phyloP scores from a whole-genome alignment of 2,329 filamentous ascomycete genomes.

The Lecanicillium sp. region DNA sequence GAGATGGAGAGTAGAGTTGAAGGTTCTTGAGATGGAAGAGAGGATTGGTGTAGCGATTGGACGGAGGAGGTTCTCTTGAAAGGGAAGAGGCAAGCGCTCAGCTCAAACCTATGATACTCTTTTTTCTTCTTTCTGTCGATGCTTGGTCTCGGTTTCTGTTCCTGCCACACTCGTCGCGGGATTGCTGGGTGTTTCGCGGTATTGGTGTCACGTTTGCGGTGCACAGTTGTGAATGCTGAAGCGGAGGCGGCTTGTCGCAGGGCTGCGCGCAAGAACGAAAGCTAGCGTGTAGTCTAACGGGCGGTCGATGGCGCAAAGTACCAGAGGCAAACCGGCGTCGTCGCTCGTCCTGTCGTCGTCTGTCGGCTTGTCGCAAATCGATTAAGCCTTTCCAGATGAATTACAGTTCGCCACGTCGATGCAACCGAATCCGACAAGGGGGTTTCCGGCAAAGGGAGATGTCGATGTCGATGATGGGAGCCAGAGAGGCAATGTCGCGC shows the following conservation, averaged over 20 bases:
- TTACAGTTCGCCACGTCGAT: neutral
- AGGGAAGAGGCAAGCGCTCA: constrained; percentile 33
- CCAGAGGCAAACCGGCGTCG: neutral
- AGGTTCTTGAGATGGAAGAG: constrained; percentile 23
- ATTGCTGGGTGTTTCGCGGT: no score
- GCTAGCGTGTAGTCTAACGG: neutral
- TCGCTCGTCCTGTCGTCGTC: neutral
- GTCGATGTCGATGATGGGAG: constrained; percentile 6
- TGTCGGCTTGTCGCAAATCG: constrained; percentile 2
- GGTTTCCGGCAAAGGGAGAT: neutral
- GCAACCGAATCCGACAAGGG: neutral
- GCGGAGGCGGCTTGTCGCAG: neutral
- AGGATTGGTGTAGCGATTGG: constrained; percentile 30
- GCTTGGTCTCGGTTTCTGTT: neutral
- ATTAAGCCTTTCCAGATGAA: neutral
- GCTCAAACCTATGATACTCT: constrained; percentile 29
- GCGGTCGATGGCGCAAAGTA: neutral
- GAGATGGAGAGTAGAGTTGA: constrained; percentile 28
- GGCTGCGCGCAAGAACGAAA: neutral
- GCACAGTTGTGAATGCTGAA: neutral
- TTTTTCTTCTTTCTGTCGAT: neutral
- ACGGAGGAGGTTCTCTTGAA: constrained; percentile 31
- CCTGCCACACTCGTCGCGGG: constrained; percentile 1
- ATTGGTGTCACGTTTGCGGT: constrained; percentile 14
- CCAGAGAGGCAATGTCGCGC: constrained; percentile 5